These are phyloP conservation scores for Chlamydomonas sp. DNA, from an alignment of 139 green algal species.

Conservation along the genomic window DNA sequence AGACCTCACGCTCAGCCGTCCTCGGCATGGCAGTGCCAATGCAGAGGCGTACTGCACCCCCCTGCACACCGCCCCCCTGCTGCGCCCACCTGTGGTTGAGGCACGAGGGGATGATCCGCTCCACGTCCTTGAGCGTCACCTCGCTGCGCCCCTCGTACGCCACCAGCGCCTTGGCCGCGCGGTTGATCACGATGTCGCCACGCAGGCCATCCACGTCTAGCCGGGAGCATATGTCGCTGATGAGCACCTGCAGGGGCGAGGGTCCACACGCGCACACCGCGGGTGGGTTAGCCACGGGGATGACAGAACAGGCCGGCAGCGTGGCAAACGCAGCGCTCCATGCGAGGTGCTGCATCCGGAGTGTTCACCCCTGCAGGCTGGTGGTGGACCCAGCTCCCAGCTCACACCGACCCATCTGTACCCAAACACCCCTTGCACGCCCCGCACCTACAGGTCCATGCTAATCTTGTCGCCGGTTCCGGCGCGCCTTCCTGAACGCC, in stretches of 20 bases:
- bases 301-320: slow-evolving; percentile 4
- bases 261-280: background rate
- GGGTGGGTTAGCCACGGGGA: background rate
- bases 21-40: background rate
- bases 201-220: slow-evolving; percentile 94
- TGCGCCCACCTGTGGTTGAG: slow-evolving; percentile 83
- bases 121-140: slow-evolving; percentile 83
- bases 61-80: background rate
- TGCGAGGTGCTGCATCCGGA: too few species aligned
- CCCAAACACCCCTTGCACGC: too few species aligned
- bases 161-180: slow-evolving; percentile 82
- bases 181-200: slow-evolving; percentile 92
- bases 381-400: too few species aligned
- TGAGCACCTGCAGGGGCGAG: slow-evolving; percentile 72
- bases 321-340: background rate
- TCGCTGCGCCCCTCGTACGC: slow-evolving; percentile 79
- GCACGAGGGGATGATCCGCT: slow-evolving; percentile 78
- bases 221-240: slow-evolving; percentile 89
- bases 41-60: background rate
- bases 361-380: too few species aligned
- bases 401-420: too few species aligned
- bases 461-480: too few species aligned
- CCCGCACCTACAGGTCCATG: too few species aligned
- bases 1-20: too few species aligned
- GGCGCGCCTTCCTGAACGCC: too few species aligned